A percentile compares a stretch with the other conserved stretches of the same genome.
Evolutionary conservation across 345 rosid species (phyloP).

Genomic region (Populus euphratica): DNA sequence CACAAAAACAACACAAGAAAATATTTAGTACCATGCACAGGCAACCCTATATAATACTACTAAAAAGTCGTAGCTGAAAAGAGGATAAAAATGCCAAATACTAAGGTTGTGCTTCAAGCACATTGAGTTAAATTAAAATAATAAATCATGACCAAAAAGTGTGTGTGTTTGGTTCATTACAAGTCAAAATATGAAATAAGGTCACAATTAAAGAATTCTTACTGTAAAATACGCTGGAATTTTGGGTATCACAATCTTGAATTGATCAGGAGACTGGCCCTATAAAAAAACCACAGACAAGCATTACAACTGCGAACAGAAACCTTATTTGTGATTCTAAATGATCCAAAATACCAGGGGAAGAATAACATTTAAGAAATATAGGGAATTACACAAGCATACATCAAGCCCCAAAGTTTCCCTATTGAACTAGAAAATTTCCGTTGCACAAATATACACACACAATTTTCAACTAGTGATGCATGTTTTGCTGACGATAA

Average conservation of each 20-base stretch:
- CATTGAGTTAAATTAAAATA: neutral
- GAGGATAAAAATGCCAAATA: neutral
- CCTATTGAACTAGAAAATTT: neutral
- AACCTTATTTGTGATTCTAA: neutral
- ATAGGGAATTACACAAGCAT: neutral
- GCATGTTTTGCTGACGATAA: neutral
- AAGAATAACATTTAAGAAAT: neutral
- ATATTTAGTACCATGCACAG: neutral
- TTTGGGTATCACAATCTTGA: constrained; percentile 77
- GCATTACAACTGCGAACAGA: neutral
- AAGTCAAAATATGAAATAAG: neutral
- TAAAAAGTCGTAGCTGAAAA: neutral
- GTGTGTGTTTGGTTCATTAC: neutral
- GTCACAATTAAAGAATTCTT: constrained; percentile 11
- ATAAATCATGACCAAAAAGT: neutral
- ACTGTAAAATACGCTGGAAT: constrained; percentile 98
- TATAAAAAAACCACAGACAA: constrained; percentile 24
- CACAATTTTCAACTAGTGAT: neutral
- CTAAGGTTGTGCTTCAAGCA: too few relatives aligned
- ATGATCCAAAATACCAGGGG: neutral
- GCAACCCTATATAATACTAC: neutral
- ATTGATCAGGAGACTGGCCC: constrained; percentile 79
- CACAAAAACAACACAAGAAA: neutral
- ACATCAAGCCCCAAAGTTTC: neutral
- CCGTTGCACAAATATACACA: neutral